Evolutionary conservation across 2,329 filamentous ascomycete genomes (phyloP).

Genomic region (Aspergillus texensis): DNA sequence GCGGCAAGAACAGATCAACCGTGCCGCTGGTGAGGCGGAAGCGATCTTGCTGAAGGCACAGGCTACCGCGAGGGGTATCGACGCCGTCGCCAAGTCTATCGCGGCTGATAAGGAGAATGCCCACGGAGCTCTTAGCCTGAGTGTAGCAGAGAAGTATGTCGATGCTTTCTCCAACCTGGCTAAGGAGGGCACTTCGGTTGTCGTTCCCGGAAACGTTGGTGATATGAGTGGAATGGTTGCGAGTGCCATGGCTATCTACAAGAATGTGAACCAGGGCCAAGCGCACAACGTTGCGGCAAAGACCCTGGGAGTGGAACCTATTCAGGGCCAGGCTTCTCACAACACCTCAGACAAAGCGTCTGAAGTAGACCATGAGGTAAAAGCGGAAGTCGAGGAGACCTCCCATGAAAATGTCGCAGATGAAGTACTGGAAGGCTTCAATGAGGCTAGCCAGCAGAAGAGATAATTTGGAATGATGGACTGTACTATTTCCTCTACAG

Average conservation of each 20-base stretch:
- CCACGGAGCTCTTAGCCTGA: constrained; percentile 81
- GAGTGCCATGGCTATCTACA: constrained; percentile 91
- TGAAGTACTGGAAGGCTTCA: constrained; percentile 54
- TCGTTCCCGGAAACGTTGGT: constrained; percentile 95
- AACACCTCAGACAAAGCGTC: constrained; percentile 30
- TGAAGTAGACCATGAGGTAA: constrained; percentile 19
- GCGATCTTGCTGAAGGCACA: constrained; percentile 83
- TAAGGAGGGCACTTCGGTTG: constrained; percentile 91
- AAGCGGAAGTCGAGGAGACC: constrained; percentile 17
- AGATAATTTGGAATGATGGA: constrained; percentile 20
- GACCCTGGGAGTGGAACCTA: constrained; percentile 29
- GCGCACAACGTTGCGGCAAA: constrained; percentile 61
- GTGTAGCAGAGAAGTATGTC: constrained; percentile 96
- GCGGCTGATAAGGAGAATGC: constrained; percentile 72
- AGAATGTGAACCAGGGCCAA: constrained; percentile 84
- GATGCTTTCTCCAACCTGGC: constrained; percentile 91
- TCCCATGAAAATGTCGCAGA: constrained; percentile 47
- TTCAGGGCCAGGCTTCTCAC: constrained; percentile 14
- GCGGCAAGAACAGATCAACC: constrained; percentile 88
- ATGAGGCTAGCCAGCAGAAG: constrained; percentile 41
- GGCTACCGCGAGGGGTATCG: constrained; percentile 86
- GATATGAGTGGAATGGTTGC: constrained; percentile 98
- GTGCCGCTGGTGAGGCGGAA: constrained; percentile 88
- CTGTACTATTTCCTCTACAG: background rate
- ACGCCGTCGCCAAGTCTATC: constrained; percentile 79